Base-by-base conservation (phyloP, 2,329 filamentous ascomycete species). In the Scytalidium sp. region DNA sequence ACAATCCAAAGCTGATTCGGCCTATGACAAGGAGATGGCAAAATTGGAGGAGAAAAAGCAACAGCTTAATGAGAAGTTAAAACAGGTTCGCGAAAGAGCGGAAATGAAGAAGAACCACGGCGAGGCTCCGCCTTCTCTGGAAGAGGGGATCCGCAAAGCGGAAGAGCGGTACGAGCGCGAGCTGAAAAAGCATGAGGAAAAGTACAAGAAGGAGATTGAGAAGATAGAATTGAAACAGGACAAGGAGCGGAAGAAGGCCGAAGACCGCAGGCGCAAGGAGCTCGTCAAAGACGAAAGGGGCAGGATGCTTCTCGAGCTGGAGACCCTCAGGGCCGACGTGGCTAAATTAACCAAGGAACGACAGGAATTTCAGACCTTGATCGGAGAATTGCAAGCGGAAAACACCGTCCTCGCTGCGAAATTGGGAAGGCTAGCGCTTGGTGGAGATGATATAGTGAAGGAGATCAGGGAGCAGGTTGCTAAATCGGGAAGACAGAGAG, bases 191-290 rank as follows among this genome's bases (percentile, higher is more conserved):
- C 80, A 85, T 46, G 80, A 86, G 56, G 83, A 83, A 43, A 85
- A 84, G 57, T 84, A 85, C 58, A 76, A 78, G 54, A 76, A 76
- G 11, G 85, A 90, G 60, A 70, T 87, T 42, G 71, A 71, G 54
- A 86, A 84, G 65, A 69, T 88, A 2, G 81, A 88, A 55, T 77
- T 82, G 55, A 83, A 82, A 68, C 80, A 81, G 43, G 72, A 75
- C 50, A 78, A 76, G 50, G 87, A 90, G 60, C 74, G 81, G 52
- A 74, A 72, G 57, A 87, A 85, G 65, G 76, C 77, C 1, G 75
- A 78, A 50, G 75, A 77, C 43, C 67, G 74, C 21, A 69, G 68
- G 42, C 69, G 68, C 21, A 84, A 83, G 65, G 67, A 70, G 19
- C 60, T 63, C 1, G 81, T 84, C 64, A 73, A 75, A 32, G 79